These are phyloP conservation scores for Lolium multiflorum DNA, from an alignment of 176 grass and related monocot genomes.

Conservation along the genomic window DNA sequence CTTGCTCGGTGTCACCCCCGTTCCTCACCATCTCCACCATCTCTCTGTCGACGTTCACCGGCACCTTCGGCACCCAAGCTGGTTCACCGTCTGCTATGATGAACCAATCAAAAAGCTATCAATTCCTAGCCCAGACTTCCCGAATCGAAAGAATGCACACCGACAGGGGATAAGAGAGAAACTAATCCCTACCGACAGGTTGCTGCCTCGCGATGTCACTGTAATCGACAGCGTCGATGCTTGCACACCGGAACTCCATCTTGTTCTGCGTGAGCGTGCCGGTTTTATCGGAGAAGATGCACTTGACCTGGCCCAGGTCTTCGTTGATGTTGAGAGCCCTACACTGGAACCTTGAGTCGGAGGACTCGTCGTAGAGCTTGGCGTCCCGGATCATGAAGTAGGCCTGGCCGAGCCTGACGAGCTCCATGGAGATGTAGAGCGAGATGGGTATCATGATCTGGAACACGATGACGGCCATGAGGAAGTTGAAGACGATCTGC, in stretches of 20 bases:
- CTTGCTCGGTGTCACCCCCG: slow-evolving; percentile 46
- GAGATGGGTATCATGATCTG: slow-evolving; percentile 98
- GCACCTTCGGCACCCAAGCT: slow-evolving; percentile 68
- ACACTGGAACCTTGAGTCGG: slow-evolving; percentile 81
- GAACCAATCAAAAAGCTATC: slow-evolving; percentile 39
- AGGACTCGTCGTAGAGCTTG: slow-evolving; percentile 64
- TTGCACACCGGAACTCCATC: slow-evolving; percentile 86
- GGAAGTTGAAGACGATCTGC: slow-evolving; percentile 77
- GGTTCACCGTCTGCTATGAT: slow-evolving; percentile 42
- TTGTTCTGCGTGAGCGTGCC: slow-evolving; percentile 93
- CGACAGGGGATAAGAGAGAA: slow-evolving; percentile 27
- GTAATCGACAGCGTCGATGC: slow-evolving; percentile 73
- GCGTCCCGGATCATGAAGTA: slow-evolving; percentile 91
- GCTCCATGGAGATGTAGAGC: slow-evolving; percentile 96
- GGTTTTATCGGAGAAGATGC: slow-evolving; percentile 94
- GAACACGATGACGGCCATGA: slow-evolving; percentile 98
- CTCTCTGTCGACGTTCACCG: slow-evolving; percentile 57
- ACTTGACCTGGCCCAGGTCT: slow-evolving; percentile 92
- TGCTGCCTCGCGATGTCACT: slow-evolving; percentile 45
- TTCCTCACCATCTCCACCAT: slow-evolving; percentile 59
- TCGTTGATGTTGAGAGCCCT: slow-evolving; percentile 94
- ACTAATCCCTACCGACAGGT: slow-evolving; percentile 53
- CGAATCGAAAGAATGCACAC: slow-evolving; percentile 29
- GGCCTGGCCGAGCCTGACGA: slow-evolving; percentile 84
- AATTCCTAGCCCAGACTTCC: slow-evolving; percentile 3